Percentiles rank a stretch among this genome's conserved stretches.
These are phyloP conservation scores for Inga oerstediana DNA, from an alignment of 306 rosid genomes.

Conservation along the genomic window DNA sequence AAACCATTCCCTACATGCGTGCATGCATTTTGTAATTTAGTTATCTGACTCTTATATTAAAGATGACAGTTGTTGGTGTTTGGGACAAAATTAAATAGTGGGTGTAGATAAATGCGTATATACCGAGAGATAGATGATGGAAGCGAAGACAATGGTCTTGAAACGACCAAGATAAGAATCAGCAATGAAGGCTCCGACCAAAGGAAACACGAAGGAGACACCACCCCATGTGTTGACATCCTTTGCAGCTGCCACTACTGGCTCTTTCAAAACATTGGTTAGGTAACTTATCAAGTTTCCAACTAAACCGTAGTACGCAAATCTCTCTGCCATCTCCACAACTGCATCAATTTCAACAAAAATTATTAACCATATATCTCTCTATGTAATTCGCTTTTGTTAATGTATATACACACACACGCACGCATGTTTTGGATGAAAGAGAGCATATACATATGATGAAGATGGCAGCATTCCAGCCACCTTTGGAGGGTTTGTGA, in stretches of 20 bases:
- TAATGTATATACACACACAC: too few species aligned
- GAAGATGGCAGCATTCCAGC: constrained; percentile 13
- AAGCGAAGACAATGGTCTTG: background rate
- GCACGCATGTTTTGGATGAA: too few species aligned
- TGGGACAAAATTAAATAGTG: too few species aligned
- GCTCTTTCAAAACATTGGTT: background rate
- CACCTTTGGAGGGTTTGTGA: constrained; percentile 1
- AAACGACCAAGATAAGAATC: background rate
- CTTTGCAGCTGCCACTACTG: background rate
- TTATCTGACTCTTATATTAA: too few species aligned
- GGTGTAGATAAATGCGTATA: background rate
- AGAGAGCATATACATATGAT: background rate
- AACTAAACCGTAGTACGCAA: background rate
- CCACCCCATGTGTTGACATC: background rate
- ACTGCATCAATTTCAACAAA: background rate
- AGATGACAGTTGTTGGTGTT: too few species aligned
- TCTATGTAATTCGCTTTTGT: background rate
- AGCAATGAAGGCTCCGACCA: background rate
- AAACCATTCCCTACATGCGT: background rate
- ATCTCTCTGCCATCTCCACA: background rate
- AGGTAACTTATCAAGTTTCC: background rate
- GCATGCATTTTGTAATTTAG: too few species aligned
- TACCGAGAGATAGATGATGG: background rate
- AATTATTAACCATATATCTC: background rate
- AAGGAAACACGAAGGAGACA: background rate